phyloP scores from a whole-genome alignment of 2,329 filamentous ascomycete species.

The Botrytis galanthina region DNA sequence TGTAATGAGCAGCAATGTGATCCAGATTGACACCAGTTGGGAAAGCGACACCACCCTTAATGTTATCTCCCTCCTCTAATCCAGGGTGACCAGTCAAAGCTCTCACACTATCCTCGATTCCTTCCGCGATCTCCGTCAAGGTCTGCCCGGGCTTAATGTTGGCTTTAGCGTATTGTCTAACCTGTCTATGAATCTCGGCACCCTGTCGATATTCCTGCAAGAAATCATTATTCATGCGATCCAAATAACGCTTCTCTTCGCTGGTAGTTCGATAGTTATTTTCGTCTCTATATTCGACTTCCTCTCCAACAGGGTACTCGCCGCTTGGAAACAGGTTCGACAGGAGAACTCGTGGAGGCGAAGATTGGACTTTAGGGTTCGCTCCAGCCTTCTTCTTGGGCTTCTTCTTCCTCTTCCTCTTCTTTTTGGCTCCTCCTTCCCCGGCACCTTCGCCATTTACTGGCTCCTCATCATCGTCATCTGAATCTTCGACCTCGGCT shows the following conservation, averaged over 20 bases:
- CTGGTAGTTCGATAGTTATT: slow-evolving; percentile 76
- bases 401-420: slow-evolving; percentile 71
- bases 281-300: slow-evolving; percentile 73
- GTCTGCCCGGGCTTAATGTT: slow-evolving; percentile 78
- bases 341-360: slow-evolving; percentile 71
- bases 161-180: slow-evolving; percentile 78
- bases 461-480: slow-evolving; percentile 50
- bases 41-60: slow-evolving; percentile 82
- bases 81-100: slow-evolving; percentile 74
- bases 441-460: slow-evolving; percentile 42
- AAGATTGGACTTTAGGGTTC: slow-evolving; percentile 66
- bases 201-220: slow-evolving; percentile 77
- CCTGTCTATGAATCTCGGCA: slow-evolving; percentile 86
- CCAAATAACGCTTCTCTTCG: slow-evolving; percentile 81
- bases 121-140: slow-evolving; percentile 78
- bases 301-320: slow-evolving; percentile 73
- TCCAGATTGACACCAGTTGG: slow-evolving; percentile 82
- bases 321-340: slow-evolving; percentile 71
- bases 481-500: slow-evolving; percentile 47
- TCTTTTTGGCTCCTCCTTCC: slow-evolving; percentile 52
- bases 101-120: slow-evolving; percentile 81
- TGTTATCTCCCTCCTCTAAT: slow-evolving; percentile 72
- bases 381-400: slow-evolving; percentile 61
- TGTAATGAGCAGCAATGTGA: slow-evolving; percentile 83
- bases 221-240: slow-evolving; percentile 78